phyloP scores from a whole-genome alignment of 1,284 basidiomycete species.

The Phellopilus nigrolimitatus region DNA sequence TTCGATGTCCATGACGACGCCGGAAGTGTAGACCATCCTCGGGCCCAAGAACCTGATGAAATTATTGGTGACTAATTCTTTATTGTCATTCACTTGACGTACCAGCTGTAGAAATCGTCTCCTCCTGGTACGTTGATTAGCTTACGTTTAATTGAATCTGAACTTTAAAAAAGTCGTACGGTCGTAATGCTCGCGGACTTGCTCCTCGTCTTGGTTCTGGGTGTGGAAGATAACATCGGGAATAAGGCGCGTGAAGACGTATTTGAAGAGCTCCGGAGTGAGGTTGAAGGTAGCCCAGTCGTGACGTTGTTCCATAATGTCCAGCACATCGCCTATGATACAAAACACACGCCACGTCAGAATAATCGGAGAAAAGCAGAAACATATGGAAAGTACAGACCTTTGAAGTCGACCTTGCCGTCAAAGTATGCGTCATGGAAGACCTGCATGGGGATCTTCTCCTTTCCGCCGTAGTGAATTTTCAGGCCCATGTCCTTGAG shows the following conservation, averaged over 20 bases:
- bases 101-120: constrained; percentile 93
- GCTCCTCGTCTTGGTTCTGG: constrained; percentile 87
- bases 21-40: constrained; percentile 97
- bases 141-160: constrained; percentile 24
- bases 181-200: constrained; percentile 97
- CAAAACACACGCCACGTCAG: constrained; percentile 17
- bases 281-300: constrained; percentile 93
- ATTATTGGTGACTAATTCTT: not conserved
- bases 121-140: constrained; percentile 47
- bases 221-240: constrained; percentile 95
- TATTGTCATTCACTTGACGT: constrained; percentile 29
- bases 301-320: constrained; percentile 90
- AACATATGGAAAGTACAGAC: constrained; percentile 34
- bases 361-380: constrained; percentile 14
- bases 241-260: constrained; percentile 84
- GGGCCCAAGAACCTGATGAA: constrained; percentile 80
- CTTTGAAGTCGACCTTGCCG: constrained; percentile 94
- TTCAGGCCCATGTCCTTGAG: constrained; percentile 84
- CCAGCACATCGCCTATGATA: constrained; percentile 89
- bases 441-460: constrained; percentile 96
- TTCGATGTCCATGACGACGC: constrained; percentile 76
- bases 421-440: constrained; percentile 99
- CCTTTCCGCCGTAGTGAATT: constrained; percentile 71
- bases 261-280: constrained; percentile 88
- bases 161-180: constrained; percentile 41